Evolutionary conservation across 495 filamentous ascomycete species (phyloP).

Genomic region (Sabuloglossum arenarium): DNA sequence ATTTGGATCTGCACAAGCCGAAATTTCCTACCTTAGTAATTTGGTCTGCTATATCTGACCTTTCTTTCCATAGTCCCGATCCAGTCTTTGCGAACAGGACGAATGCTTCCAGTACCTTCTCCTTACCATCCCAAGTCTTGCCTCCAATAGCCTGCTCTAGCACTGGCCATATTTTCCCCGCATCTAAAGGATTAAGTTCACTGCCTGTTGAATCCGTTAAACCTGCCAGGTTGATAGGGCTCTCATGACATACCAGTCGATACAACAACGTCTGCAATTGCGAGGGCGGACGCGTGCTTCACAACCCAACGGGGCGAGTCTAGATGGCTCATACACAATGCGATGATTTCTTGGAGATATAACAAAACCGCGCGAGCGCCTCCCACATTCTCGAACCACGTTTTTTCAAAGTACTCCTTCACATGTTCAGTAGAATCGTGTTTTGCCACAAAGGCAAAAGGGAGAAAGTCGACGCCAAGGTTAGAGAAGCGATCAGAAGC

Average conservation of each 20-base stretch:
- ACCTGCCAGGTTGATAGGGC: neutral
- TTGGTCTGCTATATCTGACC: constrained; percentile 24
- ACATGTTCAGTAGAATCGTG: constrained; percentile 67
- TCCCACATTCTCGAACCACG: constrained; percentile 79
- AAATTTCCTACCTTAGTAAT: constrained; percentile 27
- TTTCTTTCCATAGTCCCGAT: constrained; percentile 32
- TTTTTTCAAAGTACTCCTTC: constrained; percentile 50
- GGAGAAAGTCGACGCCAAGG: constrained; percentile 50
- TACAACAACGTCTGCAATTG: constrained; percentile 41
- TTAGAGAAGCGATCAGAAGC: constrained; percentile 74
- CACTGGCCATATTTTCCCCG: constrained; percentile 54
- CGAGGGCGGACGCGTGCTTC: constrained; percentile 68
- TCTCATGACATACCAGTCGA: neutral
- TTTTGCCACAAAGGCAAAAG: constrained; percentile 73
- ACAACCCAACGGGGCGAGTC: constrained; percentile 69
- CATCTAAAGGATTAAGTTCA: constrained; percentile 16
- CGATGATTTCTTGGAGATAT: constrained; percentile 64
- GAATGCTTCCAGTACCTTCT: constrained; percentile 69
- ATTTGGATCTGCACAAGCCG: neutral
- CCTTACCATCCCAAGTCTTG: constrained; percentile 89
- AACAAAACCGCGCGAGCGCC: constrained; percentile 61
- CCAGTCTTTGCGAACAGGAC: constrained; percentile 48
- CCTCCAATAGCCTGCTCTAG: constrained; percentile 60
- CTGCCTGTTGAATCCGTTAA: neutral
- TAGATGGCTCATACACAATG: constrained; percentile 40